Evolutionary conservation across 495 filamentous ascomycete genomes (phyloP).

Genomic region (Penicillium angulare): DNA sequence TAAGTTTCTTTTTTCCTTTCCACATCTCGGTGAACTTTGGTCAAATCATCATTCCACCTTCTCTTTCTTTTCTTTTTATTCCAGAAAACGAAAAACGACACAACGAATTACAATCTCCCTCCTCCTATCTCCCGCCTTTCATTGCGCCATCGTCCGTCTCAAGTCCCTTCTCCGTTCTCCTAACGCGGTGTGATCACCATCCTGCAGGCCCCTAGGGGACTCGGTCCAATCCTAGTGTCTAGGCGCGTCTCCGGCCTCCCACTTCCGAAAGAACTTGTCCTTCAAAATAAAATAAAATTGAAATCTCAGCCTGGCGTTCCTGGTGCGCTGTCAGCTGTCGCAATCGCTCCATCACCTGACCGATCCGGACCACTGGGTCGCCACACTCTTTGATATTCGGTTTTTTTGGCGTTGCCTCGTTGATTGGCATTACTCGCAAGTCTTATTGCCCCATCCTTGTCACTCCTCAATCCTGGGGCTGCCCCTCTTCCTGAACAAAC

Average conservation of each 20-base stretch:
- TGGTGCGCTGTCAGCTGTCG: slow-evolving; percentile 24
- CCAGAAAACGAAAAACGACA: too few relatives aligned
- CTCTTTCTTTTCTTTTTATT: background rate
- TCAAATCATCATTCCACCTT: background rate
- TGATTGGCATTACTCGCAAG: slow-evolving; percentile 1
- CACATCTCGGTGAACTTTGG: background rate
- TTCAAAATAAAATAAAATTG: too few relatives aligned
- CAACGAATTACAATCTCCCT: too few relatives aligned
- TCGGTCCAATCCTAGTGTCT: slow-evolving; percentile 13
- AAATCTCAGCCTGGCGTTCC: slow-evolving; percentile 10
- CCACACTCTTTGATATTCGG: slow-evolving; percentile 20
- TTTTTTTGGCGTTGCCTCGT: background rate
- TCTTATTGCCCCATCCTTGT: background rate
- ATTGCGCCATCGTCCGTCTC: background rate
- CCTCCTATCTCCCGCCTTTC: background rate
- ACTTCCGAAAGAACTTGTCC: background rate
- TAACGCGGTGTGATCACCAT: slow-evolving; percentile 22
- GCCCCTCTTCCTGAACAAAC: background rate
- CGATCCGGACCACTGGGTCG: slow-evolving; percentile 17
- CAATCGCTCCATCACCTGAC: slow-evolving; percentile 31
- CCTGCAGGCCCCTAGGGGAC: slow-evolving; percentile 25
- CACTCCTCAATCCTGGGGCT: background rate
- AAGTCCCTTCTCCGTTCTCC: background rate
- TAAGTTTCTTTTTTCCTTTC: slow-evolving; percentile 4
- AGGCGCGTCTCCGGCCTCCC: slow-evolving; percentile 4